Evolutionary conservation across 192 early-diverging fungal species (phyloP), one percentile per base, ranked within the genome.

Genomic region (Umbelopsis sp.): DNA sequence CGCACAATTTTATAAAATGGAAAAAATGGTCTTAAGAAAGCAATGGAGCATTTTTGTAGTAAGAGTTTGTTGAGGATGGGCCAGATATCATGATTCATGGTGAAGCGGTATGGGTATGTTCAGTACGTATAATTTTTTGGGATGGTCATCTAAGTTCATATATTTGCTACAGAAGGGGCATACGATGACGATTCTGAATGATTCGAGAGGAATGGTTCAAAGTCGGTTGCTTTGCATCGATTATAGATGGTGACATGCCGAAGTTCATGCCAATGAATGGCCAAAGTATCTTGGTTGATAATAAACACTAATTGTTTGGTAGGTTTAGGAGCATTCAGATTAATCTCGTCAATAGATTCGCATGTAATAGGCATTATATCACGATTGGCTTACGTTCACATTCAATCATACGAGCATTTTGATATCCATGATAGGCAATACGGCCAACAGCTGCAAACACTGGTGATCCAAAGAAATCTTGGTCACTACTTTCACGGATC

Each of bases 381-480:
- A 32, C 0, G 11, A 4, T 5, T 7, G 16, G 5, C 54, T 59
- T 31, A 59, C 54, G 26, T 59, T 59, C 54, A 34, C 54, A 59
- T 7, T 59, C 14, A 8, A 59, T 59, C 20, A 31, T 32, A 16
- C 54, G 31, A 3, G 25, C 54, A 32, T 59, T 59, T 59, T 59
- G 26, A 11, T 32, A 59, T 34, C 54, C 54, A 59, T 59, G 54
- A 59, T 32, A 59, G 54, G 54, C 54, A 59, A 59, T 32, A 11
- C 32, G 54, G 26, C 54, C 54, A 1, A 59, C 10, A 12, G 54
- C 54, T 16, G 12, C 8, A 32, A 26, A 59, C 14, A 59, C 54
- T 17, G 31, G 25, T 31, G 54, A 26, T 32, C 54, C 54, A 59
- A 32, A 0, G 4, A 59, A 59, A 32, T 59, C 54, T 10, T 32